Base-by-base conservation (phyloP, 176 grass and related monocot species). In the Alopecurus myosuroides region DNA sequence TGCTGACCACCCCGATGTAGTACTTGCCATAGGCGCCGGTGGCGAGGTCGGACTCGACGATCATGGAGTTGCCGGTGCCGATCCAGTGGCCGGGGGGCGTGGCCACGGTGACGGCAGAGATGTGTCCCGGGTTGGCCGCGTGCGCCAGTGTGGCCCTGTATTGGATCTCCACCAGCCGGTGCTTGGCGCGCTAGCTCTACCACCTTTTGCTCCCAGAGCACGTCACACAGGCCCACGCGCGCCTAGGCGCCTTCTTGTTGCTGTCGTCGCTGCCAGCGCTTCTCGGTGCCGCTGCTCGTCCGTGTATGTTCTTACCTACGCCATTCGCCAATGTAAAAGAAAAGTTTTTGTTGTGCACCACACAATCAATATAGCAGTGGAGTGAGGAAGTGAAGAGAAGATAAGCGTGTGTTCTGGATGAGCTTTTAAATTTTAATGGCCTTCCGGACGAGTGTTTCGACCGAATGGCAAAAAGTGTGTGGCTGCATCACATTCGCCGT, bases 1-100 rank as follows among this genome's bases (percentile, higher is more conserved):
- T 92, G 72, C 85, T 97, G 25, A 97, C 86, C 88, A 92, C 88
- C 58, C 94, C 94, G 78, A 97, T 94, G 86, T 97, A 97, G 86
- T 97, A 92, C 92, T 97, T 97, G 80, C 90, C 85, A 3, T 92
- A 86, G 77, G 74, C 90, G 76, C 94, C 94, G 18, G 92, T 97
- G 71, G 69, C 90, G 7, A 77, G 90, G 81, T 97, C 94, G 53
- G 90, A 94, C 86, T 97, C 94, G 53, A 94, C 88, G 88, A 94
- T 92, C 90, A 94, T 89, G 49, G 92, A 94, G 29, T 92, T 90
- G 25, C 94, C 94, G 11, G 92, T 92, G 76, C 94, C 90, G 81
- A 94, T 91, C 94, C 94, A 97, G 57, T 87, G 86, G 20, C 94
- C 94, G 33, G 94, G 92, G 5, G 92, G 92, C n/a, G 94, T 88